phyloP scores from a whole-genome alignment of 2,329 filamentous ascomycete genomes.

The Ceratocystis lukuohia region DNA sequence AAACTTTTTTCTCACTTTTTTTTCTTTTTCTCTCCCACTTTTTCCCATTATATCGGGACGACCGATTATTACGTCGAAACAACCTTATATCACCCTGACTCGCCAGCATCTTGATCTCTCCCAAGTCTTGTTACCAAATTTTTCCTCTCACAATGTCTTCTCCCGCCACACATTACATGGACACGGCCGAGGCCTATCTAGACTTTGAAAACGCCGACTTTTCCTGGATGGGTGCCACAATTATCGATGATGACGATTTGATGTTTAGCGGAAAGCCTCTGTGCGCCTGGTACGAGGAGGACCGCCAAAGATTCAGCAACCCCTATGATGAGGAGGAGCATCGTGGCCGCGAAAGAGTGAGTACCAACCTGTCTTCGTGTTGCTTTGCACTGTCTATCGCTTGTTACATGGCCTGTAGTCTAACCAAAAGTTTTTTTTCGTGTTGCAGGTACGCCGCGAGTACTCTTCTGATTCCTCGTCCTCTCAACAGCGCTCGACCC shows the following conservation, averaged over 20 bases:
- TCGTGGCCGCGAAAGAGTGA: slow-evolving; percentile 30
- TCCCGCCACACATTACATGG: slow-evolving; percentile 4
- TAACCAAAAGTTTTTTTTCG: neutral
- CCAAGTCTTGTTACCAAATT: neutral
- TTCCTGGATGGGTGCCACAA: slow-evolving; percentile 36
- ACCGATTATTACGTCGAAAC: neutral
- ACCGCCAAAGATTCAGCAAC: slow-evolving; percentile 33
- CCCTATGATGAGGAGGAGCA: slow-evolving; percentile 30
- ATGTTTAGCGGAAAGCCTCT: slow-evolving; percentile 48
- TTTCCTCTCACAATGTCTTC: slow-evolving; percentile 10
- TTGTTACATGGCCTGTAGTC: neutral
- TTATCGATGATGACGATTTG: slow-evolving; percentile 46
- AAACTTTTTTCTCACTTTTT: neutral
- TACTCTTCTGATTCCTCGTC: slow-evolving; percentile 11
- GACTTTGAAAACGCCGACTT: slow-evolving; percentile 19
- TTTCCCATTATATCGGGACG: neutral
- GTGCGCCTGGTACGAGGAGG: slow-evolving; percentile 48
- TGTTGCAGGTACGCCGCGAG: slow-evolving; percentile 13
- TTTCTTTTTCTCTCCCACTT: neutral
- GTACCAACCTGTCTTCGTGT: slow-evolving; percentile 16
- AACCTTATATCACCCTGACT: neutral
- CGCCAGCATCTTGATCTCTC: neutral
- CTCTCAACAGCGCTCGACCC: slow-evolving; percentile 6
- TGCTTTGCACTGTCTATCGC: neutral
- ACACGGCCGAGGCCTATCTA: slow-evolving; percentile 12